Evolutionary conservation across 1,139 yeast species (phyloP), one percentile per base, ranked within the genome.

Genomic region (Sugiyamaella xylanicola): DNA sequence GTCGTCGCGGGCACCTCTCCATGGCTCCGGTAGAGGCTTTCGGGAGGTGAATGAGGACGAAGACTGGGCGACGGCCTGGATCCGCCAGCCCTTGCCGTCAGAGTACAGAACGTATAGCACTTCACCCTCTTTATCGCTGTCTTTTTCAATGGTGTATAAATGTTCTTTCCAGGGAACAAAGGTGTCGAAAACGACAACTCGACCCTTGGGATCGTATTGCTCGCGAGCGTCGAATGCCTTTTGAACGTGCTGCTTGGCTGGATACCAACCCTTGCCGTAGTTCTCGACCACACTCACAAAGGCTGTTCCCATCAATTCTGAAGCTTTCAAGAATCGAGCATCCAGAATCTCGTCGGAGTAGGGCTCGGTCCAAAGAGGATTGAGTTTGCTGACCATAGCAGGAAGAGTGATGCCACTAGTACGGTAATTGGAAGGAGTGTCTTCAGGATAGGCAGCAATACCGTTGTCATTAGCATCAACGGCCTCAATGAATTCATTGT

Each of bases 381-480:
- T 92, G 70, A 92, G 78, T 59, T 83, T 81, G 15, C 95, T 77
- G 9, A 87, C 87, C 58, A 90, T 75, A 2, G 92, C 78, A n/a
- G 97, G 95, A 56, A 95, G 78, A 19, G 91, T 80, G 70, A 90
- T 86, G 36, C 79, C 76, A 8, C 80, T 80, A 54, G 65, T 64
- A 57, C 64, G 63, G 65, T 68, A 75, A 29, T 59, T 59, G 36
- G 77, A 68, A 54, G 63, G 58, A 15, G 67, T 61, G 22, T 62
- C 69, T 37, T 64, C 76, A 68, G 64, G 86, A 80, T 85, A 90
- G 65, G 87, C 86, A 67, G 80, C 79, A 59, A 93, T 83, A 66
- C 99, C 99, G 68, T 93, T 93, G 71, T 93, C 99, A 68, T 91
- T 90, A 56, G 98, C 99, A 74, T 93, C 99, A 53, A 93, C 79